Evolutionary conservation across 2,329 filamentous ascomycete species (phyloP).

Genomic region (Didymosphaeria variabile): DNA sequence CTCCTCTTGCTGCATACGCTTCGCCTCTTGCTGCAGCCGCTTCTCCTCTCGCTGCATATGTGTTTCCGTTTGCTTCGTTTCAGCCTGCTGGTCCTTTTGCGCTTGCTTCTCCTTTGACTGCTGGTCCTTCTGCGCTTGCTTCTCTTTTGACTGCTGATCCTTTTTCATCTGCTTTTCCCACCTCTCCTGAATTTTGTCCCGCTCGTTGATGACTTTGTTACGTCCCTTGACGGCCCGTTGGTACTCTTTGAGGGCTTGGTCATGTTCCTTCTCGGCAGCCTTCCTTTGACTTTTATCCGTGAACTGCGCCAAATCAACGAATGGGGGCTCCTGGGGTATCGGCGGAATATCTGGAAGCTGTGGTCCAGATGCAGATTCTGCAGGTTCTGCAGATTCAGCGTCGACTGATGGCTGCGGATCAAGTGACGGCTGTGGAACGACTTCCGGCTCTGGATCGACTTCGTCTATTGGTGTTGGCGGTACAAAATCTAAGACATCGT

Average conservation of each 20-base stretch:
- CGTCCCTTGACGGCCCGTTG: slow-evolving; percentile 73
- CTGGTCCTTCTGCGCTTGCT: slow-evolving; percentile 27
- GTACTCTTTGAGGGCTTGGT: slow-evolving; percentile 69
- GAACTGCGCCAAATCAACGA: slow-evolving; percentile 67
- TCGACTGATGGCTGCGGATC: slow-evolving; percentile 7
- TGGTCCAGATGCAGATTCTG: slow-evolving; percentile 19
- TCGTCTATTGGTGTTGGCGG: slow-evolving; percentile 40
- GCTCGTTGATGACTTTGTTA: slow-evolving; percentile 70
- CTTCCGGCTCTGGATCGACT: slow-evolving; percentile 26
- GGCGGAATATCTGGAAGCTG: slow-evolving; percentile 59
- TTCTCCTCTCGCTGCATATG: too few species aligned
- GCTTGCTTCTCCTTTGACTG: slow-evolving; percentile 41
- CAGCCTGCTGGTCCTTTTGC: slow-evolving; percentile 19
- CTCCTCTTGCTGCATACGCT: slow-evolving; percentile 24
- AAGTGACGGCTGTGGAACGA: slow-evolving; percentile 20
- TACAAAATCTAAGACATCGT: slow-evolving; percentile 41
- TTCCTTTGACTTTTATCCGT: slow-evolving; percentile 72
- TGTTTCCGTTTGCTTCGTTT: too few species aligned
- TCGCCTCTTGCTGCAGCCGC: too few species aligned
- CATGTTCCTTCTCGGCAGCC: slow-evolving; percentile 73
- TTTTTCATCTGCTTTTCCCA: slow-evolving; percentile 56
- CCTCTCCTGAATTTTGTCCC: slow-evolving; percentile 65
- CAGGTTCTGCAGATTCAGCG: slow-evolving; percentile 2
- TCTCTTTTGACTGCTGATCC: slow-evolving; percentile 46
- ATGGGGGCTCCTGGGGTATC: slow-evolving; percentile 63